Conservation (phyloP, 108 stramenopile species). For the Fistulifera pelliculosa region DNA sequence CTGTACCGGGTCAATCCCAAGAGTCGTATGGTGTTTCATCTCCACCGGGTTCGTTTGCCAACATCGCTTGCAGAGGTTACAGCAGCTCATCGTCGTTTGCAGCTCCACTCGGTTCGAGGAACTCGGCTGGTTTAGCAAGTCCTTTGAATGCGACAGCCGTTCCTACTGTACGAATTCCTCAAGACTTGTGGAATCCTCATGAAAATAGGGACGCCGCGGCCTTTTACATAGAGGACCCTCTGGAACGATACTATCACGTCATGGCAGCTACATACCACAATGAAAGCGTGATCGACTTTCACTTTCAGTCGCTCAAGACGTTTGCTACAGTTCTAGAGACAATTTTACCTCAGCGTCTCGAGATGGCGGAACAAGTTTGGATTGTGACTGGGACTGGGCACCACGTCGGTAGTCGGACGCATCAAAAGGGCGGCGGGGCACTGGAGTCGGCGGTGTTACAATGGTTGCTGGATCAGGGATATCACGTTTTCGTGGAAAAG, state of each 20-base stretch:
- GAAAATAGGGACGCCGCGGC: constrained; percentile 38
- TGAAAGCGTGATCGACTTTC: constrained; percentile 48
- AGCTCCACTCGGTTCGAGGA: background rate
- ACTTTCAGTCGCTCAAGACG: constrained; percentile 61
- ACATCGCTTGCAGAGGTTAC: constrained; percentile 46
- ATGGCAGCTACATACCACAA: constrained; percentile 7
- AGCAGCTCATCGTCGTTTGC: constrained; percentile 13
- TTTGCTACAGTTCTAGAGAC: constrained; percentile 32
- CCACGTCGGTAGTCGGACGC: constrained; percentile 42
- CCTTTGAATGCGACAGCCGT: background rate
- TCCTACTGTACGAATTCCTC: constrained; percentile 45
- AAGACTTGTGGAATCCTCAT: constrained; percentile 51
- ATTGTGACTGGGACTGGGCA: constrained; percentile 57
- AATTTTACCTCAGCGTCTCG: constrained; percentile 30
- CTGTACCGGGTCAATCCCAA: background rate
- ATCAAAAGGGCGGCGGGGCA: constrained; percentile 58
- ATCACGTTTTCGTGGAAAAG: constrained; percentile 30
- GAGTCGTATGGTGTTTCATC: constrained; percentile 2
- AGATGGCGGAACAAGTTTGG: constrained; percentile 30
- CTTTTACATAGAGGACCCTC: constrained; percentile 49
- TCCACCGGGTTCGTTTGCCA: constrained; percentile 32
- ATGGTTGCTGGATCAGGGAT: constrained; percentile 41
- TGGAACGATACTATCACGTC: constrained; percentile 37
- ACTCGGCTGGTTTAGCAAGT: background rate
- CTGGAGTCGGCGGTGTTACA: constrained; percentile 36